A percentile compares a stretch with the other conserved stretches of the same genome.
Evolutionary conservation across 345 rosid genomes (phyloP).

Genomic region (Citrus cavaleriei): DNA sequence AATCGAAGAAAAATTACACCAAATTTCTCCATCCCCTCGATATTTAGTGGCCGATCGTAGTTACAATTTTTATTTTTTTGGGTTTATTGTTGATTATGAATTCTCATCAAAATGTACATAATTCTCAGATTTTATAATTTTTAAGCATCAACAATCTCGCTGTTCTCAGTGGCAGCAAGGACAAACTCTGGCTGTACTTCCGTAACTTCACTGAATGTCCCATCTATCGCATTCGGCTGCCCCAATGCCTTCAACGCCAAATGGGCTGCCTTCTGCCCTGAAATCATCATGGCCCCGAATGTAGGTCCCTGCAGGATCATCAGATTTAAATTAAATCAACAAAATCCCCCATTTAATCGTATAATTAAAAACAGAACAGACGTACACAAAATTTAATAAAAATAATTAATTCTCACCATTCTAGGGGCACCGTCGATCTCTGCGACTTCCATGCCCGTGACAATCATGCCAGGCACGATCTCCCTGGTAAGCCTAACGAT

Average conservation of each 20-base stretch:
- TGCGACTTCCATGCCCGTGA: constrained; percentile 43
- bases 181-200: constrained; percentile 33
- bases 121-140: not conserved
- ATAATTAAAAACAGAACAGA: not conserved
- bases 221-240: constrained; percentile 44
- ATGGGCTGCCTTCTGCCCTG: constrained; percentile 64
- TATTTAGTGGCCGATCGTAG: not conserved
- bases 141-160: constrained; percentile 33
- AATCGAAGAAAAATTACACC: not conserved
- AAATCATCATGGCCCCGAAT: constrained; percentile 62
- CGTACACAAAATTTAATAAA: not conserved
- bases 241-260: constrained; percentile 49
- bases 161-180: constrained; percentile 31
- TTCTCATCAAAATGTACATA: not conserved
- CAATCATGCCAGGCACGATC: constrained; percentile 35
- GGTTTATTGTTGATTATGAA: not conserved
- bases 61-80: not conserved
- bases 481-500: constrained; percentile 34
- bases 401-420: constrained; percentile 6
- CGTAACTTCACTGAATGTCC: constrained; percentile 10
- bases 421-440: constrained; percentile 39
- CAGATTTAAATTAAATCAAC: not conserved
- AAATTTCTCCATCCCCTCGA: not conserved
- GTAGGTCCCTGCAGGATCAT: constrained; percentile 47
- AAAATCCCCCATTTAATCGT: not conserved